Conservation (phyloP, 208 protist genomes). For the Giardia duodenalis region DNA sequence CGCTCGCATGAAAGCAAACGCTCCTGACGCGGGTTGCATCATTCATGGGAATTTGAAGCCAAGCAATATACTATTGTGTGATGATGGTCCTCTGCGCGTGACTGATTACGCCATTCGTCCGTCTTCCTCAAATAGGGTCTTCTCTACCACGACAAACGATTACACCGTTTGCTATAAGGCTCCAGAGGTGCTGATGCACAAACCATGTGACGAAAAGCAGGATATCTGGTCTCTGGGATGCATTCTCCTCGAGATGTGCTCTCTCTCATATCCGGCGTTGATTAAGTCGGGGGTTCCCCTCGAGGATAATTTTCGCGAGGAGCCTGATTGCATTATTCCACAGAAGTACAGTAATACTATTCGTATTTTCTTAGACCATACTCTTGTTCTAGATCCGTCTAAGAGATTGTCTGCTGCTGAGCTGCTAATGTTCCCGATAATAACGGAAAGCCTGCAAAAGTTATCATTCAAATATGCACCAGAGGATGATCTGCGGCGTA, state of each 20-base stretch:
- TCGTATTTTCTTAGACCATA: background rate
- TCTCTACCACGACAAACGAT: background rate
- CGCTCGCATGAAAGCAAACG: background rate
- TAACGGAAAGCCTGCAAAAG: background rate
- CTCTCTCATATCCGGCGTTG: background rate
- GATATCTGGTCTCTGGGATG: background rate
- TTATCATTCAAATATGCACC: background rate
- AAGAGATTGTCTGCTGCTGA: background rate
- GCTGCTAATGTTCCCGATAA: background rate
- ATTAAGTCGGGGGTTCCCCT: background rate
- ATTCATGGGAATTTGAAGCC: background rate
- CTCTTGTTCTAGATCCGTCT: background rate
- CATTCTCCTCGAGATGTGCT: background rate
- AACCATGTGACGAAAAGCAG: background rate
- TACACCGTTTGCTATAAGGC: background rate
- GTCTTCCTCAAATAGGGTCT: background rate
- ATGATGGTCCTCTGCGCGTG: background rate
- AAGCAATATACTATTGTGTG: background rate
- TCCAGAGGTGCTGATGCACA: background rate
- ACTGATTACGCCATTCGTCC: background rate
- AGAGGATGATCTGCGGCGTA: background rate
- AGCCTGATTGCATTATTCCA: background rate
- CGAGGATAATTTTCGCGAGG: background rate
- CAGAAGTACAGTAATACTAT: background rate
- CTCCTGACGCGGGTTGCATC: background rate